phyloP scores from a whole-genome alignment of 768 basidiomycete genomes.

The Pisolithus tinctorius region DNA sequence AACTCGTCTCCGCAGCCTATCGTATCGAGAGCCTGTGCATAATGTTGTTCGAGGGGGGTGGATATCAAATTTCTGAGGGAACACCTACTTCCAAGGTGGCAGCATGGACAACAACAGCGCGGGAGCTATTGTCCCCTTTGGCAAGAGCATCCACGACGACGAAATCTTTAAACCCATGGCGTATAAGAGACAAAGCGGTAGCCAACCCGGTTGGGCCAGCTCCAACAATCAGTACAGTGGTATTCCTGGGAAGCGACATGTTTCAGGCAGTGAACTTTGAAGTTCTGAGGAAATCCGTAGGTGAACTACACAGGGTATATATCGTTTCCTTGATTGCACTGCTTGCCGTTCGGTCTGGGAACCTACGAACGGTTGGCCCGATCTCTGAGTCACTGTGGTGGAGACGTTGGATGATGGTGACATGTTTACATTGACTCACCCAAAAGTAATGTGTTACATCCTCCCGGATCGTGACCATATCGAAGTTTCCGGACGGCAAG shows the following conservation, averaged over 20 bases:
- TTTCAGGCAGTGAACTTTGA: neutral
- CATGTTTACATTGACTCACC: too few relatives aligned
- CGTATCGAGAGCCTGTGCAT: slow-evolving; percentile 36
- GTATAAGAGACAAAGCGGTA: slow-evolving; percentile 26
- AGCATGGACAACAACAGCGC: slow-evolving; percentile 43
- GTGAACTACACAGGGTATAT: neutral
- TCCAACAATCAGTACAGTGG: slow-evolving; percentile 43
- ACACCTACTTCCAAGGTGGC: slow-evolving; percentile 43
- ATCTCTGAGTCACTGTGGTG: too few relatives aligned
- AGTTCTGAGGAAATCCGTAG: neutral
- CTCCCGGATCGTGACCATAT: too few relatives aligned
- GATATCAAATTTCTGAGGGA: neutral
- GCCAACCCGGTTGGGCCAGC: slow-evolving; percentile 25
- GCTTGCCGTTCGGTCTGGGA: neutral
- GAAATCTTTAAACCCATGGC: slow-evolving; percentile 35
- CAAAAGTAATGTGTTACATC: too few relatives aligned
- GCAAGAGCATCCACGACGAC: slow-evolving; percentile 35
- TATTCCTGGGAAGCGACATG: slow-evolving; percentile 28
- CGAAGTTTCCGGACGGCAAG: too few relatives aligned
- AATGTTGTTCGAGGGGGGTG: slow-evolving; percentile 27
- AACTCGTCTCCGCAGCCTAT: slow-evolving; percentile 37
- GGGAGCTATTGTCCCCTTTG: slow-evolving; percentile 32
- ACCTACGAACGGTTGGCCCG: too few relatives aligned
- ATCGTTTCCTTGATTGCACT: neutral
- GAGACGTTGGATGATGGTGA: too few relatives aligned